Evolutionary conservation across 2,329 filamentous ascomycete genomes (phyloP), one percentile per base, ranked within the genome.

Genomic region (Colletotrichum eremochloae): DNA sequence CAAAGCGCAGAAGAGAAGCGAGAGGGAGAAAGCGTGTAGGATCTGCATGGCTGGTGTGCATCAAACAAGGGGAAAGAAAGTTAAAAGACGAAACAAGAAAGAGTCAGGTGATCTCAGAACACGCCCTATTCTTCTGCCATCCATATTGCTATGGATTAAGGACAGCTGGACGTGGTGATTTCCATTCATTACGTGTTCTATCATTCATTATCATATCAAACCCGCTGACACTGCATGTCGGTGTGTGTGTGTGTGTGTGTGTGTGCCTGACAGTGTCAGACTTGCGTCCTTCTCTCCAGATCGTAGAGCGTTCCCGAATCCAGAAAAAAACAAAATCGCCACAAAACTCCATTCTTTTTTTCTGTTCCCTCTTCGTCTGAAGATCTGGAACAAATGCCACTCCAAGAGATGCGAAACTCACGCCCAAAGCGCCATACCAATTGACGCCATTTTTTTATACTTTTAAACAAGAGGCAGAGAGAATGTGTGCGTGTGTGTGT

Each of bases 391-490:
- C 46, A 40, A 64, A 64, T 64, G 20, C 62, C 60, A 65, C 61
- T 55, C 55, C 66, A 61, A 61, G 55, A 72, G 53, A 65, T 44
- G 33, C 60, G 40, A 69, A 62, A 64, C 55, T 61, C 48, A 50
- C 64, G 70, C 70, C 70, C 70, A 72, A 72, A 72, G 66, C 70
- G 67, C 70, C 60, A 40, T 46, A 46, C 67, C 42, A 48, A 61
- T 4, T 65, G 24, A 64, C 62, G n/a, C 62, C 66, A 52, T 36
- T 48, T 60, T 63, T 63, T 72, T 60, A 57, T 33, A 70, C 61
- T 57, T 72, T 72, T 72, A 12, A 56, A 56, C 61, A 33, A 29
- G 9, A 60, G 15, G 42, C 53, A 14, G 50, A 57, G 33, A 29
- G 31, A 6, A 20, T 2, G 20, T 14, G 53, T 8, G 53, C 7